Base-by-base conservation (phyloP, 306 rosid genomes). In the Acmispon strigosus region DNA sequence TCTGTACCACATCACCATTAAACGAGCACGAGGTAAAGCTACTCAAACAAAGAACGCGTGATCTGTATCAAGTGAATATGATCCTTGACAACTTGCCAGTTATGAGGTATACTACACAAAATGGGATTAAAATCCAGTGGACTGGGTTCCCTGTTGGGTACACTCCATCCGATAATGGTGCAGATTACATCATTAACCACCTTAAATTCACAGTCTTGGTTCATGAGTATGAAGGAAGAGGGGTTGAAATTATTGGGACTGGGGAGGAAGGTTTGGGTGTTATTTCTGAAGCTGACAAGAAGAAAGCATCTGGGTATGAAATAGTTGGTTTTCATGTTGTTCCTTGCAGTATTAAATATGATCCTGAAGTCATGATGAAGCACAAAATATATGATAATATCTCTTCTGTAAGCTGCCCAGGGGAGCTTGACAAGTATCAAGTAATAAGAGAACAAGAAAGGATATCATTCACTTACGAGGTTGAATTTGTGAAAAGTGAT, bases 31-130 rank as follows among this genome's bases (percentile, higher is more conserved):
- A 91, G 65, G 96, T 89, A 48, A 91, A 91, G 87, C 84, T 89
- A n/a, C 83, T 91, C 82, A 91, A 88, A 34, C 96, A 91, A 83
- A 86, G 96, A 63, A 87, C 93, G 7, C 92, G 88, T 0, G 91
- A 91, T 87, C 80, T 91, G 75, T 91, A 91, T 78, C 96, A 91
- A 80, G 97, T 91, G 11, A 91, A 91, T 74, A 88, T 91, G 97
- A 91, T 91, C 61, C 88, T 91, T 42, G 97, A 91, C 85, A 91
- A 91, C 83, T 77, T 91, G 70, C 97, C 96, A 0, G 97, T 89
- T 10, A 87, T 88, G 96, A 82, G 97, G 78, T 88, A 22, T 75
- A 85, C 93, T 59, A 76, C 79, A 49, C 96, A 91, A 77, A 89
- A 87, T 42, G 96, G 91, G 50, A 51, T 80, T 39, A 88, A 82